These are phyloP conservation scores for Ramaria rubella DNA, from an alignment of 768 basidiomycete genomes.

Conservation along the genomic window DNA sequence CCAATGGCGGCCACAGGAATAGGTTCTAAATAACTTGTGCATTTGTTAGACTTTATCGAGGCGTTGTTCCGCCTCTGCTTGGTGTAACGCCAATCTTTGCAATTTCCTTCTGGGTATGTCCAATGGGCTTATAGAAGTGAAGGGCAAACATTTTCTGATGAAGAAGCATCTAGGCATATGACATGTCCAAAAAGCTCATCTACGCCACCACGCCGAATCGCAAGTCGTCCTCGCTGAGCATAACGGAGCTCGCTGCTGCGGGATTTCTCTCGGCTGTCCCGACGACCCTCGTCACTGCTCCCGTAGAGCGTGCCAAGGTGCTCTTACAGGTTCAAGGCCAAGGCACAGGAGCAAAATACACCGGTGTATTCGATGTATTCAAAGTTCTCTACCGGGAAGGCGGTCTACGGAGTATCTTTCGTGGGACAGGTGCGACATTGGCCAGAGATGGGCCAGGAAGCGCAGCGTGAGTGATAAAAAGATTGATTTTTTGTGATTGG, in stretches of 20 bases:
- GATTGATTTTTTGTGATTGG: background rate
- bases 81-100: conserved; percentile 99
- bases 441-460: conserved; percentile 94
- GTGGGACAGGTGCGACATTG: conserved; percentile 90
- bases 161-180: conserved; percentile 64
- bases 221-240: conserved; percentile 52
- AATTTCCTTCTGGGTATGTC: conserved; percentile 85
- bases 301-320: conserved; percentile 95
- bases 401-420: conserved; percentile 83
- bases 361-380: conserved; percentile 87
- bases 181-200: conserved; percentile 85
- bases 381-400: conserved; percentile 90
- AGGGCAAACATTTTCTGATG: background rate
- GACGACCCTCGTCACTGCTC: conserved; percentile 86
- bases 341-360: conserved; percentile 67
- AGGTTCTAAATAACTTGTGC: background rate
- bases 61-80: conserved; percentile 87
- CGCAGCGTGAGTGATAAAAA: conserved; percentile 65
- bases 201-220: conserved; percentile 74
- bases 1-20: too few relatives aligned
- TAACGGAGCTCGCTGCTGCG: conserved; percentile 78
- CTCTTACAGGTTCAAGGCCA: conserved; percentile 92
- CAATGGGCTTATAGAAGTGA: background rate
- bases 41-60: conserved; percentile 70
- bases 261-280: conserved; percentile 95